Base-by-base conservation (phyloP, 2,329 filamentous ascomycete species). In the Coccinonectria pachysandricola region DNA sequence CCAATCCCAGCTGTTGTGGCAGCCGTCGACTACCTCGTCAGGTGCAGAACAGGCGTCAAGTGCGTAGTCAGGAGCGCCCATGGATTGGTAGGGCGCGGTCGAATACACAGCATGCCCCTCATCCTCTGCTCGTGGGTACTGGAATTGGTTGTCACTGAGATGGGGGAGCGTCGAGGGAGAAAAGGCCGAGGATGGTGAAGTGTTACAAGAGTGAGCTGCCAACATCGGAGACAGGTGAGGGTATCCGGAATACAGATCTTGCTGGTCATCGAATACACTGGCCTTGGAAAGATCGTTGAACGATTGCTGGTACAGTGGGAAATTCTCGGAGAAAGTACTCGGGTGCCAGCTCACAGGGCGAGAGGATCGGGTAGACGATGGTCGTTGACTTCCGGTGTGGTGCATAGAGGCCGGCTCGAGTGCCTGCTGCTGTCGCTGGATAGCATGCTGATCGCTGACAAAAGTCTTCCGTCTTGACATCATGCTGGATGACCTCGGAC, bases 281-380 rank as follows among this genome's bases (percentile, higher is more conserved):
- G 53, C 45, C 4, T 53, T 46, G 6, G 61, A 50, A 18, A 61
- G 52, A 8, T 56, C 45, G 36, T 64, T 60, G 38, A 50, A 45
- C 15, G 53, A 31, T 30, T 53, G 50, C 12, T 57, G 57, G 27
- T 59, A 54, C 24, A 54, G 50, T 32, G 53, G 52, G 10, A 56
- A 48, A 45, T 49, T 39, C 22, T 50, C 52, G 12, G 60, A 52
- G 31, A 70, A 62, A 7, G 76, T 70, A 12, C 70, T 68, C 3
- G 79, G 77, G 49, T 86, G 81, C 81, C 81, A 86, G 60, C 79
- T 85, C 23, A 82, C 60, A 5, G 80, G 79, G 21, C 80, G 68
- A 27, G 56, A 55, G 19, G 62, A 53, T 45, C 56, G 52, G 18
- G 36, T n/a, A n/a, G n/a, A n/a, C n/a, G n/a, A n/a, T n/a, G n/a